Conservation (phyloP, 352 stramenopile species). For the Halophytophthora batemanensis region DNA sequence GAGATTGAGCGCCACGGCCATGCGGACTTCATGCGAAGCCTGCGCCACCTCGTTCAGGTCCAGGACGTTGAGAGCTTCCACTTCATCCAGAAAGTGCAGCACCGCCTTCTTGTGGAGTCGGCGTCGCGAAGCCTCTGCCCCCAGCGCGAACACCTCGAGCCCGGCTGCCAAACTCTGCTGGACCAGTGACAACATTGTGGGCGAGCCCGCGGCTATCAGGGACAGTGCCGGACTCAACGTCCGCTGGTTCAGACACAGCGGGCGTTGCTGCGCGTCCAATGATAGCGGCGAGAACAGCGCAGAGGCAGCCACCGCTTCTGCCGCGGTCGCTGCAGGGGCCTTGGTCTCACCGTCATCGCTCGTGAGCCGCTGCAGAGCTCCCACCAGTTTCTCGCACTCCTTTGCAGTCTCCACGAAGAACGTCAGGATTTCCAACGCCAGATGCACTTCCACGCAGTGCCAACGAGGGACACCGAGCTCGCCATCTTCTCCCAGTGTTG, state of each 20-base stretch:
- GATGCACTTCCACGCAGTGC: conserved; percentile 56
- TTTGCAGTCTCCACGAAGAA: conserved; percentile 49
- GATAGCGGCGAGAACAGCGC: conserved; percentile 14
- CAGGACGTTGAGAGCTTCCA: conserved; percentile 47
- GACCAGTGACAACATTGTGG: conserved; percentile 14
- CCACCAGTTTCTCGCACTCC: conserved; percentile 21
- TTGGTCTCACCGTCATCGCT: conserved; percentile 15
- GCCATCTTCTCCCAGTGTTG: not conserved
- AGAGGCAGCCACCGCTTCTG: conserved; percentile 12
- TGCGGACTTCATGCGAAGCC: conserved; percentile 22
- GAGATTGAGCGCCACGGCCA: conserved; percentile 88
- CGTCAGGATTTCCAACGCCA: conserved; percentile 52
- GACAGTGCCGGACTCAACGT: conserved; percentile 17
- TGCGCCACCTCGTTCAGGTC: conserved; percentile 21
- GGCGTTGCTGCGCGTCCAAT: conserved; percentile 30
- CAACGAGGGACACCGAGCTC: conserved; percentile 23
- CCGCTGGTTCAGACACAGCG: conserved; percentile 58
- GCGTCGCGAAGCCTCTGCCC: conserved; percentile 12
- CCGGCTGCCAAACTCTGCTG: conserved; percentile 24
- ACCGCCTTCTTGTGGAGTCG: conserved; percentile 21
- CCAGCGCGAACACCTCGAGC: conserved; percentile 29
- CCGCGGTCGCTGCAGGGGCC: not conserved
- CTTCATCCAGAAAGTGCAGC: conserved; percentile 43
- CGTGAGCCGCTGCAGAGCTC: conserved; percentile 16
- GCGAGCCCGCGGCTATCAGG: not conserved